These are phyloP conservation scores for Neocatenulostroma microsporum DNA, from an alignment of 2,329 filamentous ascomycete genomes.

Conservation along the genomic window DNA sequence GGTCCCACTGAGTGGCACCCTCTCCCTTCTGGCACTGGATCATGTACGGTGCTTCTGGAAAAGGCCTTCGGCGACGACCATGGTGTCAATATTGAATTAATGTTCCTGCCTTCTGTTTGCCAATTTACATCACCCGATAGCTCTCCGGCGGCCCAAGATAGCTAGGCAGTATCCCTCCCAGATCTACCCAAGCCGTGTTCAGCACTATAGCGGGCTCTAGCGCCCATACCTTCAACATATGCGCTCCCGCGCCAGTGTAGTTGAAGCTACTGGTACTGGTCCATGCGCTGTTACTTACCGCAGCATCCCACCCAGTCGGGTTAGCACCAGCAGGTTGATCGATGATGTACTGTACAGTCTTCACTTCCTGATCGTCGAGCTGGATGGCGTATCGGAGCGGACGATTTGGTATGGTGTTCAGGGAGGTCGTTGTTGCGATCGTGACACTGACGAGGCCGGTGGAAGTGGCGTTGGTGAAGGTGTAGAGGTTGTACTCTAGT, in stretches of 20 bases:
- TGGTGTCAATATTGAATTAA: neutral
- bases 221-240: slow-evolving; percentile 39
- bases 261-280: slow-evolving; percentile 36
- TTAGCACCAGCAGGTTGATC: slow-evolving; percentile 19
- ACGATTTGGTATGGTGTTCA: slow-evolving; percentile 23
- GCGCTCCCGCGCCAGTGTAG: slow-evolving; percentile 29
- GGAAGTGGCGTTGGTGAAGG: slow-evolving; percentile 47
- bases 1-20: no score
- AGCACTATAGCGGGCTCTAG: slow-evolving; percentile 40
- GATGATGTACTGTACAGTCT: slow-evolving; percentile 22
- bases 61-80: no score
- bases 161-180: slow-evolving; percentile 28
- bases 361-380: slow-evolving; percentile 19
- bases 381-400: slow-evolving; percentile 35
- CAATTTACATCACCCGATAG: slow-evolving; percentile 13
- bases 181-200: slow-evolving; percentile 28
- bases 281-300: slow-evolving; percentile 47
- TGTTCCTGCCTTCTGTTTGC: neutral
- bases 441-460: slow-evolving; percentile 32
- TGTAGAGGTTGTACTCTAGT: slow-evolving; percentile 55
- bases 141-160: slow-evolving; percentile 33
- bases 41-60: no score
- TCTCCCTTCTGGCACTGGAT: neutral
- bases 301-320: slow-evolving; percentile 43
- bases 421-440: slow-evolving; percentile 19